Evolutionary conservation across 805 yeast genomes (phyloP).

Genomic region (Yamadazyma ubonensis): DNA sequence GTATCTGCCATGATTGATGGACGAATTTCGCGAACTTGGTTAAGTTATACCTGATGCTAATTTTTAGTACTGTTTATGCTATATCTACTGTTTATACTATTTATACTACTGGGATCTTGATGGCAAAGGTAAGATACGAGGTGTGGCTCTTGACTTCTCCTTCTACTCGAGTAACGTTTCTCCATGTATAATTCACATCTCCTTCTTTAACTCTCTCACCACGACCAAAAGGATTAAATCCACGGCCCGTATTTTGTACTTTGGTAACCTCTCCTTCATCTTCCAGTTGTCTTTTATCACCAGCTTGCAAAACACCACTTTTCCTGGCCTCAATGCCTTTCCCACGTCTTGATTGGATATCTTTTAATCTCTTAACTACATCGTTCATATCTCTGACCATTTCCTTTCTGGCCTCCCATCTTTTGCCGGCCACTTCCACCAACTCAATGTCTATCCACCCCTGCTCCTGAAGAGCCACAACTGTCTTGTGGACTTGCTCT

Average conservation of each 20-base stretch:
- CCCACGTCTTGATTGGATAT: conserved; percentile 65
- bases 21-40: background rate
- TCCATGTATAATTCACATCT: conserved; percentile 77
- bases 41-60: background rate
- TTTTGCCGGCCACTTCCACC: conserved; percentile 83
- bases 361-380: conserved; percentile 71
- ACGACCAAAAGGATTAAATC: conserved; percentile 90
- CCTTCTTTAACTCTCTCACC: conserved; percentile 87
- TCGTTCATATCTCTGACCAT: conserved; percentile 83
- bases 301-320: conserved; percentile 29
- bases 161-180: conserved; percentile 79
- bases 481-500: conserved; percentile 90
- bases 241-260: conserved; percentile 40
- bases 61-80: background rate
- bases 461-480: conserved; percentile 64
- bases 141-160: conserved; percentile 90
- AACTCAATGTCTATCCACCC: conserved; percentile 89
- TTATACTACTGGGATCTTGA: background rate
- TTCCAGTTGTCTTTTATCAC: conserved; percentile 21
- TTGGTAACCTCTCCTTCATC: conserved; percentile 26
- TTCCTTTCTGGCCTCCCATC: conserved; percentile 87
- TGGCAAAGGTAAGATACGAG: conserved; percentile 82
- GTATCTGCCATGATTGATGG: conserved; percentile 10
- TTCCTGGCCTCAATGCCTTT: conserved; percentile 56
- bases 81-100: background rate